Base-by-base conservation (phyloP, 1,284 basidiomycete genomes). In the Leccinum pachyderme region DNA sequence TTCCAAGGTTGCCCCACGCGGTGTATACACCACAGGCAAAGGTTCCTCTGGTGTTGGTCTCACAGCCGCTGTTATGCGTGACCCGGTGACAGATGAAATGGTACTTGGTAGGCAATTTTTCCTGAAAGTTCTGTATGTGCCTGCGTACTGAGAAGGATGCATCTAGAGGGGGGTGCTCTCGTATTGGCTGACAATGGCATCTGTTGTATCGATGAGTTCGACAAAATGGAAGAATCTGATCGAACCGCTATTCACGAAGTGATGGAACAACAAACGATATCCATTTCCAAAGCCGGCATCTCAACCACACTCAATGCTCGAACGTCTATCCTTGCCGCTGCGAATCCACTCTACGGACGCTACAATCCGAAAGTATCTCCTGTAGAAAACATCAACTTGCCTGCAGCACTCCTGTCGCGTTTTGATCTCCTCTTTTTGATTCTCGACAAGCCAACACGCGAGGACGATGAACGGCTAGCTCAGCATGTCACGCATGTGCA, bases 251-350 rank as follows among this genome's bases (percentile, higher is more conserved):
- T 99, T 60, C 97, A 99, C 77, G 97, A 99, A 81, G 97, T 99
- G 54, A 99, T 99, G 97, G 96, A 99, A 73, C 96, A 99, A 70
- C 96, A 99, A 74, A 99, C 97, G 2, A 99, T 99, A 60, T 98
- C 94, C 3, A 99, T 99, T 63, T 95, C 95, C 45, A 99, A 99
- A 76, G 97, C 97, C 2, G 97, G 97, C 22, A 99, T 99, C 72
- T 97, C 95, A 0, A 99, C 97, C 0, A 99, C 97, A 0, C 81
- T 99, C 37, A 99, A 99, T 67, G 97, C 97, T n/a, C 87, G 97
- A 39, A 98, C 96, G 0, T 98, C 97, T 8, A 94, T 99, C 66
- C 86, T 99, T 9, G 97, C 97, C 1, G 97, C 97, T 7, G 97
- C 97, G 44, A 99, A 99, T 73, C 97, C 97, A 43, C 80, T 99